Evolutionary conservation across 352 stramenopile genomes (phyloP), one percentile per base, ranked within the genome.

Genomic region (Pythium myriotylum): DNA sequence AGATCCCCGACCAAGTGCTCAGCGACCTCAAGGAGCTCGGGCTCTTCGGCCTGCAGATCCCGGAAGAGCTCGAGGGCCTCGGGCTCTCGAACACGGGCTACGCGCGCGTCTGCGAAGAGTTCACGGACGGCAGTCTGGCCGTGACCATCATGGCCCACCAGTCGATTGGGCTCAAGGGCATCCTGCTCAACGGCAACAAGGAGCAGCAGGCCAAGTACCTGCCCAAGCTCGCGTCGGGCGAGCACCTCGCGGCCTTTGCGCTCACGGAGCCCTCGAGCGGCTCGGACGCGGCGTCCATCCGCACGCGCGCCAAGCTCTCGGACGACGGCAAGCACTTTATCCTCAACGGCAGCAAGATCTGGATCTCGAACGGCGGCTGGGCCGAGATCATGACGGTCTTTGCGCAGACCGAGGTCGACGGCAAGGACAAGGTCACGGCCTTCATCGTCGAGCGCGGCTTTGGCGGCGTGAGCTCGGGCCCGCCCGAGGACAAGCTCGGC

Each of bases 331-430:
- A 88, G 57, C 80, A 93, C 58, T 98, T 92, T 68, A 78, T 97
- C 53, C 65, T 98, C 9, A 98, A 98, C 74, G 92, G 92, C 65
- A 84, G 80, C 67, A 99, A 99, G 80, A 90, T 98, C 56, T 99
- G 96, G 96, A 99, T 99, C 71, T 98, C 91, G 51, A 99, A 99
- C 84, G 92, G 91, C 24, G 92, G 85, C 40, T 95, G 97, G 77
- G 96, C 96, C n/a, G 91, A 97, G 16, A 76, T 99, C 51, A 98
- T 99, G 85, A 94, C 98, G 17, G 93, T 99, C 12, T 98, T 99
- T 78, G 96, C 95, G 22, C 98, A 98, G 79, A 96, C 80, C 1
- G 86, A 98, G 59, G 86, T 94, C n/a, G 71, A 96, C 54, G 95
- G 95, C 57, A 97, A 98, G 81, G 97, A 98, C 77, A 98, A 98